Evolutionary conservation across 805 yeast species (phyloP), one percentile per base, ranked within the genome.

Genomic region (Priceomyces medius): DNA sequence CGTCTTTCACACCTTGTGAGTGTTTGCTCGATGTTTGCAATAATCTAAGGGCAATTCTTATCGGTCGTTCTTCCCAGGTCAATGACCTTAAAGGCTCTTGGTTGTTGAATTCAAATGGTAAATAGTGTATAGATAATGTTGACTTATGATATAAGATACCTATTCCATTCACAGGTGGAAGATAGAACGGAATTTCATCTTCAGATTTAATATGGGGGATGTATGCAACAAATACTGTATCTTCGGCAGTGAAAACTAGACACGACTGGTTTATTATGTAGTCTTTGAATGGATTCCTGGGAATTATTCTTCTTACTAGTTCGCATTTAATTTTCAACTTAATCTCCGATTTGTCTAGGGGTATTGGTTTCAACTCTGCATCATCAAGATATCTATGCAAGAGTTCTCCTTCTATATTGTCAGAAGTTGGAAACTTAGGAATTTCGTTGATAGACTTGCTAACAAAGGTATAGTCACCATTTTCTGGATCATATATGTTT

Each of bases 251-350:
- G 57, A 74, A 63, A 1, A 79, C 64, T 24, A 80, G 62, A 61
- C 97, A 90, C 0, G 96, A 84, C 61, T 91, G 98, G 57, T 87
- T 86, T 46, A 89, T 80, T 18, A 87, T 77, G 38, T 77, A 76
- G 58, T 90, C 98, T 53, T 87, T 85, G 56, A 79, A 81, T 0
- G 96, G 96, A 55, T 90, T 90, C 61, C 97, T 72, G 8, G 98
- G 98, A n/a, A 90, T 76, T 26, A 90, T 80, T 50, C 96, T 71
- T 50, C 97, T 76, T n/a, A 88, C 87, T 35, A 85, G 64, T 49
- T 81, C 80, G 16, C 61, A 58, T 33, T 68, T 66, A 14, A 73
- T 71, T 43, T 55, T 38, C 40, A 64, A 53, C 4, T 44, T 32
- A 13, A 64, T 42, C 7, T 27, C 32, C 17, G 61, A 48, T 21